Percentiles rank a stretch among this genome's conserved stretches.
Conservation (phyloP, 495 filamentous ascomycete species). For the Daldinia decipiens region DNA sequence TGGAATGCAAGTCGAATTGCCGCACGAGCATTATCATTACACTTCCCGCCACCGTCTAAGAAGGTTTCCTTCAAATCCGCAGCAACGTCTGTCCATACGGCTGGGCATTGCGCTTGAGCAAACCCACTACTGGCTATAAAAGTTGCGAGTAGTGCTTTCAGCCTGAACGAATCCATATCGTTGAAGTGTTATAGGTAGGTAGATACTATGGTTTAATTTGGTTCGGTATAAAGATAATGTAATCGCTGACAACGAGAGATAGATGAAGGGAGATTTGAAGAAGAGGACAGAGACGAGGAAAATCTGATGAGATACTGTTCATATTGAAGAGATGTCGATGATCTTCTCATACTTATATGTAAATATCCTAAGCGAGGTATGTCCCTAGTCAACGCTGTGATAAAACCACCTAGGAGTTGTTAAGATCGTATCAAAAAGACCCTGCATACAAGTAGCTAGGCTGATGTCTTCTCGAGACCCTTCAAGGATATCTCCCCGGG, state of each 20-base stretch:
- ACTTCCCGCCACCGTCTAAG: slow-evolving; percentile 22
- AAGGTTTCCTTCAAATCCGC: slow-evolving; percentile 36
- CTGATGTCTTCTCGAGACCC: slow-evolving; percentile 25
- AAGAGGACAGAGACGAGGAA: background rate
- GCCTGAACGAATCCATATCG: slow-evolving; percentile 31
- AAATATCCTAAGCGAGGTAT: background rate
- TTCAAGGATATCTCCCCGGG: slow-evolving; percentile 18
- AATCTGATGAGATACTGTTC: slow-evolving; percentile 15
- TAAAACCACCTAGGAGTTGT: slow-evolving; percentile 20
- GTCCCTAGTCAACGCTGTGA: slow-evolving; percentile 14
- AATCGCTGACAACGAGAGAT: background rate
- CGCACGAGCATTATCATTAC: slow-evolving; percentile 41
- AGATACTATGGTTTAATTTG: background rate
- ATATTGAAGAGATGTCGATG: background rate
- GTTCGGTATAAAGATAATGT: background rate
- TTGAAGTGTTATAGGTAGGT: background rate
- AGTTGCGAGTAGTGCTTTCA: slow-evolving; percentile 15
- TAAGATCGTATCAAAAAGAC: slow-evolving; percentile 14
- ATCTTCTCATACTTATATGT: slow-evolving; percentile 24
- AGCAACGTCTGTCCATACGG: slow-evolving; percentile 42
- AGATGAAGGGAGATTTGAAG: background rate
- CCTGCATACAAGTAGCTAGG: slow-evolving; percentile 26
- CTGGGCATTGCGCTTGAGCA: slow-evolving; percentile 30
- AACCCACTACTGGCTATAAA: slow-evolving; percentile 13
- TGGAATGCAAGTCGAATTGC: slow-evolving; percentile 43